Conservation (phyloP, 176 grass and related monocot genomes). For the Luzula sylvatica region DNA sequence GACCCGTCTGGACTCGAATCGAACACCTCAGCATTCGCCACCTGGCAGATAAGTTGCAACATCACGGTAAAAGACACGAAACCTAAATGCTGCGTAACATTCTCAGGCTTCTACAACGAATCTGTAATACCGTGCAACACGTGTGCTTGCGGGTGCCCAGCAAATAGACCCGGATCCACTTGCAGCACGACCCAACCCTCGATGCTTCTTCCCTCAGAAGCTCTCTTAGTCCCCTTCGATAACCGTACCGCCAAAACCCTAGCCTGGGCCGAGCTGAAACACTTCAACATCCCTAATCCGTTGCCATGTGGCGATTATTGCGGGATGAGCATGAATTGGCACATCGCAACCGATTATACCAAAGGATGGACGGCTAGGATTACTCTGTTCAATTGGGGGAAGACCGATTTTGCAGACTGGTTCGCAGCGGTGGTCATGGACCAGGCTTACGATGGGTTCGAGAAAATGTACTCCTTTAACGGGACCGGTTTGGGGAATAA, state of each 20-base stretch:
- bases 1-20: slow-evolving; percentile 62
- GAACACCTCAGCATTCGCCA: slow-evolving; percentile 29
- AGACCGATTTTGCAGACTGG: slow-evolving; percentile 61
- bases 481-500: slow-evolving; percentile 39
- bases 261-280: slow-evolving; percentile 75
- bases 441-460: slow-evolving; percentile 62
- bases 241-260: slow-evolving; percentile 58
- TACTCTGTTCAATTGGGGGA: slow-evolving; percentile 88
- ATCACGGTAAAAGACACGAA: slow-evolving; percentile 44
- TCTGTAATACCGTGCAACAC: slow-evolving; percentile 87
- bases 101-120: slow-evolving; percentile 82
- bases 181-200: slow-evolving; percentile 64
- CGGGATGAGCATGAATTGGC: slow-evolving; percentile 94
- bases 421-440: slow-evolving; percentile 78
- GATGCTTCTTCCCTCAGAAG: slow-evolving; percentile 62
- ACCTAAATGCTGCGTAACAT: slow-evolving; percentile 91
- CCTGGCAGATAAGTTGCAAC: slow-evolving; percentile 81
- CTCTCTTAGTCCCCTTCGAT: slow-evolving; percentile 69
- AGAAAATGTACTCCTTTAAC: slow-evolving; percentile 80
- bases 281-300: slow-evolving; percentile 54
- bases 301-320: slow-evolving; percentile 72
- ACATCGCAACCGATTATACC: slow-evolving; percentile 58
- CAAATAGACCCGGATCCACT: slow-evolving; percentile 30
- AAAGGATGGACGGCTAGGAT: slow-evolving; percentile 86
- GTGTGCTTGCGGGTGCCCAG: slow-evolving; percentile 64